Base-by-base conservation (phyloP, 2,329 filamentous ascomycete species). In the Venturiaceae sp. region DNA sequence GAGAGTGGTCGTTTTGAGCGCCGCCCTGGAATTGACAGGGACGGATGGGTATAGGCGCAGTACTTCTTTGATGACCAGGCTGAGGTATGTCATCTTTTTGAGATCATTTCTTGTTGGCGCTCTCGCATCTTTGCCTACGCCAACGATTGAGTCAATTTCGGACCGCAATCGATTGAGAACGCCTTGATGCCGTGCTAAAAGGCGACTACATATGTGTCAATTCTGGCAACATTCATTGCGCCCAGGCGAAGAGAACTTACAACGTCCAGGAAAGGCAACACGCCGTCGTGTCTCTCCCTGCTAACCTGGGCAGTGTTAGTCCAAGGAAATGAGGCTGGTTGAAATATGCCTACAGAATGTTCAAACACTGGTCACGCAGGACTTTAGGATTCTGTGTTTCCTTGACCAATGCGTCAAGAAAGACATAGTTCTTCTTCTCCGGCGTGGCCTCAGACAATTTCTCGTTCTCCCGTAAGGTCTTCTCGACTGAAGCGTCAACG, bases 261-360 rank as follows among this genome's bases (percentile, higher is more conserved):
- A 56, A 39, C 3, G 36, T 19, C 54, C 54, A 56, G 4, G 33
- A 41, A 9, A 56, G 36, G 7, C 5, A 5, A 26, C 54, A 56
- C 3, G 54, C 54, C 4, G 54, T 58, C 8, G 55, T 58, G 33
- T 58, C 55, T 23, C 55, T 5, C 3, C 55, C 55, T 6, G 55
- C 55, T 4, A 58, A n/a, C n/a, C n/a, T n/a, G n/a, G n/a, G n/a
- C n/a, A n/a, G n/a, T n/a, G n/a, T n/a, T n/a, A n/a, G n/a, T n/a
- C n/a, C n/a, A n/a, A n/a, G n/a, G n/a, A n/a, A n/a, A n/a, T n/a
- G n/a, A n/a, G n/a, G n/a, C n/a, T n/a, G n/a, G n/a, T n/a, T n/a
- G n/a, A n/a, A n/a, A n/a, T n/a, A n/a, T n/a, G n/a, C n/a, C n/a
- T n/a, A 30, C 6, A 58, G 33, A 3, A 44, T 30, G 23, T 39